These are phyloP conservation scores for Microcyclosporella mali DNA, from an alignment of 2,329 filamentous ascomycete species.

Conservation along the genomic window DNA sequence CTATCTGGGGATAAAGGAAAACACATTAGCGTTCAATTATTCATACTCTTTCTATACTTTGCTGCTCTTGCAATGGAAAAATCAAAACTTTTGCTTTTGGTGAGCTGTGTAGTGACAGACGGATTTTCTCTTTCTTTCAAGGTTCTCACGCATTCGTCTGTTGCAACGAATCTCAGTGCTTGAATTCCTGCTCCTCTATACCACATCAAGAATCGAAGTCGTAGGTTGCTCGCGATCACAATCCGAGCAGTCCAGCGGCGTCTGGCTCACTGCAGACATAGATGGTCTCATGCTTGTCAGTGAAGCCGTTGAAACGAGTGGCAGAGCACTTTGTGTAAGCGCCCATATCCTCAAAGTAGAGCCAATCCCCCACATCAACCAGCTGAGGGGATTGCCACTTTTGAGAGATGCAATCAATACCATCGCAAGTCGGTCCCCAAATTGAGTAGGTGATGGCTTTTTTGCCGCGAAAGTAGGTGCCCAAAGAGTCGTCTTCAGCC, in stretches of 20 bases:
- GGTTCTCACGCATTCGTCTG: no score
- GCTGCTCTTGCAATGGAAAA: no score
- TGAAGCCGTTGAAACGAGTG: slow-evolving; percentile 96
- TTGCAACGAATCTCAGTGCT: no score
- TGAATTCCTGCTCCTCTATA: no score
- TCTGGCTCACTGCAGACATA: slow-evolving; percentile 93
- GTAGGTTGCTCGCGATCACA: slow-evolving; percentile 3
- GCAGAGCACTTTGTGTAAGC: slow-evolving; percentile 98
- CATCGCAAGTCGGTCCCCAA: slow-evolving; percentile 97
- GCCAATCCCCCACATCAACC: slow-evolving; percentile 90
- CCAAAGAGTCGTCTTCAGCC: slow-evolving; percentile 39
- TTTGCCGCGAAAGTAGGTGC: slow-evolving; percentile 29
- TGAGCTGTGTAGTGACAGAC: no score
- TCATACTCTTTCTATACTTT: no score
- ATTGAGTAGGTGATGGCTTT: slow-evolving; percentile 73
- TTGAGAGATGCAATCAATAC: slow-evolving; percentile 88
- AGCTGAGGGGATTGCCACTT: slow-evolving; percentile 70
- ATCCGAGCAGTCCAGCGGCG: slow-evolving; percentile 63
- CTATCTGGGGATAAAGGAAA: no score
- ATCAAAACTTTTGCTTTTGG: no score
- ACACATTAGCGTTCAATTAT: no score
- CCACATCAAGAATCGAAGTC: no score
- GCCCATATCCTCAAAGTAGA: slow-evolving; percentile 98
- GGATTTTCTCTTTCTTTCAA: no score
- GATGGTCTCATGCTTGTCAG: slow-evolving; percentile 82